A percentile compares a stretch with the other conserved stretches of the same genome.
Evolutionary conservation across 768 basidiomycete genomes (phyloP).

Genomic region (Leccinum disarticulatum): DNA sequence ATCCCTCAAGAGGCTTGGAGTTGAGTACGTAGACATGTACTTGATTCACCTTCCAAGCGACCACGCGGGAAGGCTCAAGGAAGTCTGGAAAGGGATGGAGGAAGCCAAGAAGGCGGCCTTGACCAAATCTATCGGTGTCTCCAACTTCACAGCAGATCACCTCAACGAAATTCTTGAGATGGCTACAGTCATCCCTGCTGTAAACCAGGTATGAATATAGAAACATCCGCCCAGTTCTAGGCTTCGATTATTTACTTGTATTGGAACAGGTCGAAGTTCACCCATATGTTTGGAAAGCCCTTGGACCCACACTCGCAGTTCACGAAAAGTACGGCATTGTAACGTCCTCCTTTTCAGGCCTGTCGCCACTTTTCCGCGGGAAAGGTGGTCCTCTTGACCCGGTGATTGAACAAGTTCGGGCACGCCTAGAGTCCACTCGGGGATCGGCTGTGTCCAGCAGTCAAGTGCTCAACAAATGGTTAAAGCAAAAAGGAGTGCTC

Average conservation of each 20-base stretch:
- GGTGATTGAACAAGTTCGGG: slow-evolving; percentile 36
- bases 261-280: slow-evolving; percentile 49
- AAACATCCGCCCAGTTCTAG: neutral
- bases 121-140: slow-evolving; percentile 49
- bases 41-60: slow-evolving; percentile 52
- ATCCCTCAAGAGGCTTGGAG: slow-evolving; percentile 54
- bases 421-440: slow-evolving; percentile 26
- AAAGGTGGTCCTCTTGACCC: slow-evolving; percentile 41
- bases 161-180: slow-evolving; percentile 44
- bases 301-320: slow-evolving; percentile 36
- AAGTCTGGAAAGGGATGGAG: slow-evolving; percentile 64
- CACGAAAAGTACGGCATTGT: slow-evolving; percentile 39
- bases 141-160: slow-evolving; percentile 49
- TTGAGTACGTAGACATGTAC: slow-evolving; percentile 62
- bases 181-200: slow-evolving; percentile 46
- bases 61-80: slow-evolving; percentile 43
- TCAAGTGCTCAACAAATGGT: slow-evolving; percentile 33
- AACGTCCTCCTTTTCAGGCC: slow-evolving; percentile 40
- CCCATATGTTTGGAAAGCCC: slow-evolving; percentile 48
- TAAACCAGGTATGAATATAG: slow-evolving; percentile 47
- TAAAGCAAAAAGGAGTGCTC: slow-evolving; percentile 30
- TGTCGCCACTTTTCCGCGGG: slow-evolving; percentile 38
- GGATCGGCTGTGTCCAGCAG: slow-evolving; percentile 27
- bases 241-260: neutral
- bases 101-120: slow-evolving; percentile 45